Evolutionary conservation across 2,329 filamentous ascomycete genomes (phyloP).

Genomic region (Pyricularia pennisetigena): DNA sequence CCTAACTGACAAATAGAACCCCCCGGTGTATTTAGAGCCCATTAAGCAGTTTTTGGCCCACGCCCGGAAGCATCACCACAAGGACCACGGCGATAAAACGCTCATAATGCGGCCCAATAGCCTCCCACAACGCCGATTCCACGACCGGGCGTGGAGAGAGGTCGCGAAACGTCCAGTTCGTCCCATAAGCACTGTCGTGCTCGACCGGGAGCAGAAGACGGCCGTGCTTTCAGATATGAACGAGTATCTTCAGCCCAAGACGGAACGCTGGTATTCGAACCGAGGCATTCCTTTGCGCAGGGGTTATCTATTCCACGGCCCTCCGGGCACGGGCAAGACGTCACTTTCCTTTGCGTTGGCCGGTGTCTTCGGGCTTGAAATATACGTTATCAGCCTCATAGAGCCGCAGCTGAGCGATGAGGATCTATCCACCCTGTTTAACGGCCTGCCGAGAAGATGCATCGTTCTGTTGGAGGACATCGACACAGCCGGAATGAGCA

Average conservation of each 20-base stretch:
- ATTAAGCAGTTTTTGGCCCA: constrained; percentile 46
- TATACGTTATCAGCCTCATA: constrained; percentile 53
- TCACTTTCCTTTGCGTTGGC: constrained; percentile 57
- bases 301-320: constrained; percentile 70
- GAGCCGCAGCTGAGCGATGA: constrained; percentile 54
- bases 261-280: constrained; percentile 63
- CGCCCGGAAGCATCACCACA: constrained; percentile 41
- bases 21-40: constrained; percentile 18
- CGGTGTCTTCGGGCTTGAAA: constrained; percentile 55
- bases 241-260: constrained; percentile 64
- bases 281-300: constrained; percentile 67
- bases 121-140: constrained; percentile 34
- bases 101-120: constrained; percentile 44
- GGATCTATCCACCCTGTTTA: constrained; percentile 48
- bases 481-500: constrained; percentile 51
- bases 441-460: constrained; percentile 49
- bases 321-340: constrained; percentile 66
- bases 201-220: constrained; percentile 57
- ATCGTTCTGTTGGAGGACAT: constrained; percentile 62
- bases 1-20: not conserved
- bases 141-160: constrained; percentile 39
- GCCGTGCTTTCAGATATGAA: constrained; percentile 62
- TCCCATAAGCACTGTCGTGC: constrained; percentile 65
- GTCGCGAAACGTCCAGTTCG: constrained; percentile 55
- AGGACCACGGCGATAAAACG: constrained; percentile 44